These are phyloP conservation scores for Pythium aphanidermatum DNA, from an alignment of 352 stramenopile species.

Conservation along the genomic window DNA sequence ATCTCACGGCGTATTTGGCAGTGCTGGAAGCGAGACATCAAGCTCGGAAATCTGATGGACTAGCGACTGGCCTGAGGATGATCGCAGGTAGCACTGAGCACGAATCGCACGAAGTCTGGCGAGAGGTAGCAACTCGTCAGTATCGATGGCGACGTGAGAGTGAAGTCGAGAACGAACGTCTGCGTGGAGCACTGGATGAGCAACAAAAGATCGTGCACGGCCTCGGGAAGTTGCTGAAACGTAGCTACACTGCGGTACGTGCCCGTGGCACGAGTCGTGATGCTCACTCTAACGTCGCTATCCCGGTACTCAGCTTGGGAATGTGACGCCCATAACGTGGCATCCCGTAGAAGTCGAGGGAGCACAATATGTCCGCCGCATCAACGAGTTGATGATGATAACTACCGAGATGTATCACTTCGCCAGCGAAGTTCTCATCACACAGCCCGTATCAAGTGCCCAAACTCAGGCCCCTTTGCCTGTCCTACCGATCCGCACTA, in stretches of 20 bases:
- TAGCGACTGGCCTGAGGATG: too few relatives aligned
- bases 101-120: too few relatives aligned
- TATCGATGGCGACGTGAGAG: constrained; percentile 7
- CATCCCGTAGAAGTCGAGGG: not conserved
- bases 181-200: not conserved
- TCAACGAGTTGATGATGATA: constrained; percentile 1
- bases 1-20: too few relatives aligned
- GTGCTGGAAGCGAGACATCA: too few relatives aligned
- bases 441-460: too few relatives aligned
- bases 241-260: constrained; percentile 4
- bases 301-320: not conserved
- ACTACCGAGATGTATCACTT: not conserved
- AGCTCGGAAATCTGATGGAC: too few relatives aligned
- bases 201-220: constrained; percentile 2
- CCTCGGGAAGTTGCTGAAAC: not conserved
- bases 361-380: not conserved
- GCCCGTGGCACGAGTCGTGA: not conserved
- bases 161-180: constrained; percentile 1
- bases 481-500: too few relatives aligned
- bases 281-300: too few relatives aligned
- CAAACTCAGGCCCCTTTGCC: too few relatives aligned
- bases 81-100: too few relatives aligned
- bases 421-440: too few relatives aligned
- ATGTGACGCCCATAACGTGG: not conserved
- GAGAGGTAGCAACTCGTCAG: constrained; percentile 1